phyloP scores from a whole-genome alignment of 1,139 yeast genomes.

The Trichomonascaceae sp. region DNA sequence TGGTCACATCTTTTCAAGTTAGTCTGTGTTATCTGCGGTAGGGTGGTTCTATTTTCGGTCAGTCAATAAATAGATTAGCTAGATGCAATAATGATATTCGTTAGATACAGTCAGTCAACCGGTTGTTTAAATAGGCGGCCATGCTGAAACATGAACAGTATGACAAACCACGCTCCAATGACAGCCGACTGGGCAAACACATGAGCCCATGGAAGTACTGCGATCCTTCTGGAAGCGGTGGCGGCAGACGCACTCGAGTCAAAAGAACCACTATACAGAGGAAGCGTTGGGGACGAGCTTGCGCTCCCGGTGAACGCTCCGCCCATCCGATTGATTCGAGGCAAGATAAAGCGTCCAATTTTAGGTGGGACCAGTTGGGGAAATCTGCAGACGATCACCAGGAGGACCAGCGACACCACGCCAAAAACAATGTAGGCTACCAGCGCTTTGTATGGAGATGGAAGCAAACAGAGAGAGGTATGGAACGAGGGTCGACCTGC shows the following conservation, averaged over 20 bases:
- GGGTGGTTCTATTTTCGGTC: too few species aligned
- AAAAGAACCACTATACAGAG: too few species aligned
- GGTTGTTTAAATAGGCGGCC: not conserved
- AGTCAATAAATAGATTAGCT: too few species aligned
- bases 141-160: not conserved
- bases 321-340: too few species aligned
- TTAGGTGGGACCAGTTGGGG: not conserved
- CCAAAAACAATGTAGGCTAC: conserved; percentile 18
- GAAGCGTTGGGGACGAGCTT: not conserved
- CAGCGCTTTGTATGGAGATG: conserved; percentile 48
- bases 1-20: too few species aligned
- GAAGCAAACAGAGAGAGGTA: conserved; percentile 57
- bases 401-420: conserved; percentile 8
- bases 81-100: too few species aligned
- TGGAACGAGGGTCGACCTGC: conserved; percentile 22
- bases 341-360: too few species aligned
- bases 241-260: not conserved
- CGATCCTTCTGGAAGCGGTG: not conserved
- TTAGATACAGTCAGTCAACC: too few species aligned
- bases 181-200: not conserved
- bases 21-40: too few species aligned
- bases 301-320: not conserved
- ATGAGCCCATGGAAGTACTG: not conserved
- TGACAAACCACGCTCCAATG: not conserved
- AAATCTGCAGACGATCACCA: conserved; percentile 3